These are phyloP conservation scores for Cyphellophora attinorum DNA, from an alignment of 2,329 filamentous ascomycete genomes.

Conservation along the genomic window DNA sequence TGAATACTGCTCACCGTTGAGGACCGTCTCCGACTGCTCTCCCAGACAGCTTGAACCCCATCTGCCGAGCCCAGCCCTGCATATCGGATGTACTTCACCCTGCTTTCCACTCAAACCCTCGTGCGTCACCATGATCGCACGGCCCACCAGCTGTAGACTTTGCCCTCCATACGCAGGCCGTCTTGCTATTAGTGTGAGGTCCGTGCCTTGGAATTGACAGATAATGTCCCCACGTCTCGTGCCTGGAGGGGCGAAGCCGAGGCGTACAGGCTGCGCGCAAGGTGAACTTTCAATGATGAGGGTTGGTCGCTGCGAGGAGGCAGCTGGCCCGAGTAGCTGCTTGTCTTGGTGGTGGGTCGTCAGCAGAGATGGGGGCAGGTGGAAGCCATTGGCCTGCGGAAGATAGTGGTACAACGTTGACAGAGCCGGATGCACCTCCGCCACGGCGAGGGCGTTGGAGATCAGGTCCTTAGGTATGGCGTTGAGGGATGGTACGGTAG, in stretches of 20 bases:
- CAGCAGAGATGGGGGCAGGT: slow-evolving; percentile 9
- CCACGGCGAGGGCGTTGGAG: slow-evolving; percentile 10
- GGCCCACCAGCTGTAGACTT: slow-evolving; percentile 9
- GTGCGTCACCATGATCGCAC: slow-evolving; percentile 13
- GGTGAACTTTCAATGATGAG: slow-evolving; percentile 14
- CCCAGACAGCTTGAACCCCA: too few relatives aligned
- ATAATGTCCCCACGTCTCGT: slow-evolving; percentile 11
- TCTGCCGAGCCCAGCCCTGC: too few relatives aligned
- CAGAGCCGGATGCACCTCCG: slow-evolving; percentile 5
- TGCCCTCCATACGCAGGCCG: slow-evolving; percentile 4
- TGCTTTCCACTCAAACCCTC: slow-evolving; percentile 4
- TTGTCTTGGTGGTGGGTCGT: slow-evolving; percentile 11
- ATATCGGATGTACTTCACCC: slow-evolving; percentile 8
- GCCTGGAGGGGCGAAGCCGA: slow-evolving; percentile 16
- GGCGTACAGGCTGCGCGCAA: slow-evolving; percentile 6
- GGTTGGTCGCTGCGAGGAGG: slow-evolving; percentile 6
- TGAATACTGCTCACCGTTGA: too few relatives aligned
- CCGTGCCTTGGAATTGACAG: slow-evolving; percentile 13
- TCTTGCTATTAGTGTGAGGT: slow-evolving; percentile 13
- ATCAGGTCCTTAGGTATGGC: slow-evolving; percentile 13
- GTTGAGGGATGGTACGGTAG: too few relatives aligned
- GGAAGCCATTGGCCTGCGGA: slow-evolving; percentile 2
- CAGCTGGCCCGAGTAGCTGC: slow-evolving; percentile 6
- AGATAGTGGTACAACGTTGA: slow-evolving; percentile 13
- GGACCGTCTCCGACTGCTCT: too few relatives aligned